Conservation (phyloP, 2,329 filamentous ascomycete species). For the Cladosporium sp. region DNA sequence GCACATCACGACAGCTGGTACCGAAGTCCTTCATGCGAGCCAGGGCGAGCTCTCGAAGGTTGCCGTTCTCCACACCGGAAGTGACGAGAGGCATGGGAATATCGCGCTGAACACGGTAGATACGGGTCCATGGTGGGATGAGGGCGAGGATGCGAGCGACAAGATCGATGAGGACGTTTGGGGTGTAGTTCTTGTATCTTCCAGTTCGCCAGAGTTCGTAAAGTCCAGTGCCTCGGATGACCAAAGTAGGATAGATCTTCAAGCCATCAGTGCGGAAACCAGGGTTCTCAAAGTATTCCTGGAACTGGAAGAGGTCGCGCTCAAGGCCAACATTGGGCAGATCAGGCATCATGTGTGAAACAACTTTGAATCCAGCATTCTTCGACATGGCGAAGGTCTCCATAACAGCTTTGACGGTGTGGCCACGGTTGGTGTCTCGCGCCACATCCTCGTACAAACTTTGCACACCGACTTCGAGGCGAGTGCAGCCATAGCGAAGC, state of each 20-base stretch:
- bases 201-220: constrained; percentile 98
- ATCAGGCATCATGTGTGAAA: constrained; percentile 99
- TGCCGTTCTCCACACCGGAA: constrained; percentile 95
- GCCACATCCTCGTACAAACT: constrained; percentile 97
- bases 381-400: constrained; percentile 97
- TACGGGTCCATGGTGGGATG: constrained; percentile 94
- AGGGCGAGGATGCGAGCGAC: constrained; percentile 94
- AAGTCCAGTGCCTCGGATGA: constrained; percentile 91
- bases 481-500: constrained; percentile 95
- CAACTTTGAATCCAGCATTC: constrained; percentile 97
- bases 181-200: constrained; percentile 97
- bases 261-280: constrained; percentile 93
- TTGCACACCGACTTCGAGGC: constrained; percentile 91
- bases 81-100: constrained; percentile 99
- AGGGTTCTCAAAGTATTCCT: constrained; percentile 96
- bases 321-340: constrained; percentile 98
- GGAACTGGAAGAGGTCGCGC: constrained; percentile 91
- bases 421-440: constrained; percentile 93
- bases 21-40: constrained; percentile 99
- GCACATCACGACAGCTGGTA: constrained; percentile 91
- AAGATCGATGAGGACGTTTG: constrained; percentile 91
- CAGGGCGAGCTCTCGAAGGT: constrained; percentile 85
- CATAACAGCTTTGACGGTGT: constrained; percentile 90
- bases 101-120: constrained; percentile 96
- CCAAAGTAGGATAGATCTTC: constrained; percentile 96